Conservation (phyloP, 345 rosid species). For the Lepidium aucheri region DNA sequence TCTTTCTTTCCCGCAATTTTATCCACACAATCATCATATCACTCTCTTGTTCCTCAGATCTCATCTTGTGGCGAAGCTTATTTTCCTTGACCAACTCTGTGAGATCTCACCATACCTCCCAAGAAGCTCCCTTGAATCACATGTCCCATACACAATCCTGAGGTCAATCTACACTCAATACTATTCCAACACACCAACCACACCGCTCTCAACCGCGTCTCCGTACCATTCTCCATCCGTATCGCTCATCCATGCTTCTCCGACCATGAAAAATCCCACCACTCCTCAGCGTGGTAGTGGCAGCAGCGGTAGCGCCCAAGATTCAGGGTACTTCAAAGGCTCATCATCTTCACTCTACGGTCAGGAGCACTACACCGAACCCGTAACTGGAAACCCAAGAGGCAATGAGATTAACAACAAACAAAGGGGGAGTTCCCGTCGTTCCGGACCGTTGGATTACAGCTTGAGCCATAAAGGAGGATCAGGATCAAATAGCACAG, state of each 20-base stretch:
- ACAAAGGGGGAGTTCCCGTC: conserved; percentile 44
- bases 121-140: conserved; percentile 76
- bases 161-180: conserved; percentile 88
- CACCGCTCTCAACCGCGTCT: conserved; percentile 35
- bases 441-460: conserved; percentile 93
- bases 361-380: conserved; percentile 52
- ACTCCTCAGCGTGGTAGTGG: conserved; percentile 63
- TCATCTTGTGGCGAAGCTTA: conserved; percentile 87
- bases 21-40: background rate
- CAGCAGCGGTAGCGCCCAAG: conserved; percentile 27
- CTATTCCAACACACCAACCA: conserved; percentile 62
- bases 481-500: conserved; percentile 68
- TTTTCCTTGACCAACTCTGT: conserved; percentile 91
- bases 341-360: conserved; percentile 52
- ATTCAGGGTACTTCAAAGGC: conserved; percentile 69
- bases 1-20: background rate
- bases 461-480: conserved; percentile 72
- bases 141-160: conserved; percentile 76
- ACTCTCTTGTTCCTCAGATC: conserved; percentile 39
- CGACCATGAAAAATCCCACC: conserved; percentile 53
- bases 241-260: conserved; percentile 64
- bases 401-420: conserved; percentile 38
- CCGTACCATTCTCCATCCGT: conserved; percentile 74
- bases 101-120: conserved; percentile 92
- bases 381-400: conserved; percentile 39